Conservation (phyloP, 2,329 filamentous ascomycete species). For the Paecilomyces sp. region DNA sequence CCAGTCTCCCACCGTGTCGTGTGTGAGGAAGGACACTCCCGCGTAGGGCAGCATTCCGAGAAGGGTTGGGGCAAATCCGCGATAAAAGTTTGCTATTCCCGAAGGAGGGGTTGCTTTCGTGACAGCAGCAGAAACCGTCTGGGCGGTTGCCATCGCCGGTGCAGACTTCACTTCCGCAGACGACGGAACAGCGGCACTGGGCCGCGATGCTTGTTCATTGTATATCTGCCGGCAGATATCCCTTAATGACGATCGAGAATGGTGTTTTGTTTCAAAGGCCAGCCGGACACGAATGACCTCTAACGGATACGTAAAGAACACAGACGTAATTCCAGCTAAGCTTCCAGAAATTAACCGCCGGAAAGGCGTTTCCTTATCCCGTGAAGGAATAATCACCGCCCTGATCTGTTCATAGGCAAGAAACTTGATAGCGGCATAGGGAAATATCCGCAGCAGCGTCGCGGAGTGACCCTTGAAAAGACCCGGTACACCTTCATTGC, state of each 20-base stretch:
- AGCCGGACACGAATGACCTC: slow-evolving; percentile 89
- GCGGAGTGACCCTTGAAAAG: slow-evolving; percentile 92
- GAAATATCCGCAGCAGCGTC: slow-evolving; percentile 88
- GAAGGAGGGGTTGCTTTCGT: slow-evolving; percentile 52
- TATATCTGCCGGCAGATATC: slow-evolving; percentile 84
- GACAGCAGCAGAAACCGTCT: slow-evolving; percentile 29
- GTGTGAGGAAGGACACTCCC: slow-evolving; percentile 88
- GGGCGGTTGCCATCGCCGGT: slow-evolving; percentile 30
- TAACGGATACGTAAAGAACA: slow-evolving; percentile 93
- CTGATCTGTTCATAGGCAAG: slow-evolving; percentile 96
- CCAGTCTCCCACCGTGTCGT: slow-evolving; percentile 82
- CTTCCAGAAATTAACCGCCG: slow-evolving; percentile 51
- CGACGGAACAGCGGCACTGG: slow-evolving; percentile 25
- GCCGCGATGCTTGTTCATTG: slow-evolving; percentile 55
- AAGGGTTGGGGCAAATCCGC: slow-evolving; percentile 83
- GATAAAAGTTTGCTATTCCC: slow-evolving; percentile 86
- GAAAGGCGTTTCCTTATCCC: slow-evolving; percentile 69
- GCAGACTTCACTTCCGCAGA: slow-evolving; percentile 35
- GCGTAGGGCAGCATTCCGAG: slow-evolving; percentile 96
- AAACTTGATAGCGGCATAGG: slow-evolving; percentile 97
- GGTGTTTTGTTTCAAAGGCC: slow-evolving; percentile 83
- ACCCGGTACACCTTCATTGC: slow-evolving; percentile 63
- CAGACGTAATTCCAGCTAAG: slow-evolving; percentile 68
- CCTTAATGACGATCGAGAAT: slow-evolving; percentile 62
- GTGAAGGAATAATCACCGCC: slow-evolving; percentile 63